Evolutionary conservation across 441 rosid genomes (phyloP).

Genomic region (Codiaeum variegatum): DNA sequence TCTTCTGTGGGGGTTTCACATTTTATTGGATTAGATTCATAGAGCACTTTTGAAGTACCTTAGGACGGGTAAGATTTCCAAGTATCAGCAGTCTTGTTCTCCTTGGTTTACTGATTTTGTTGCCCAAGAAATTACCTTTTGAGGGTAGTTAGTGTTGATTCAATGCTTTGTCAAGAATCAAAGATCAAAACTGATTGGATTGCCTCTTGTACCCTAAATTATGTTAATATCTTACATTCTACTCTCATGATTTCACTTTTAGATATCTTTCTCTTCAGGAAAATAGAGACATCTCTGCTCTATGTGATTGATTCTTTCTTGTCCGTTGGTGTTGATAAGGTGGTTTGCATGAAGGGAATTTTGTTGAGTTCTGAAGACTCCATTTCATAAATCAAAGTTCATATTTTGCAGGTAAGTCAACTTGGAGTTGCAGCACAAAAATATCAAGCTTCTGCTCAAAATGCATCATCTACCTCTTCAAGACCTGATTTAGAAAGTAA

Average conservation of each 20-base stretch:
- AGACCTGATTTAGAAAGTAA: constrained; percentile 83
- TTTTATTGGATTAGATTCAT: neutral
- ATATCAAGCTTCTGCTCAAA: constrained; percentile 86
- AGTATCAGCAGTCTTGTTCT: neutral
- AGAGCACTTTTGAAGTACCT: neutral
- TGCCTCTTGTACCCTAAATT: neutral
- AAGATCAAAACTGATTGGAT: neutral
- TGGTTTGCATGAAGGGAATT: constrained; percentile 2
- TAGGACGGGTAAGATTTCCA: neutral
- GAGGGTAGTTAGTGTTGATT: neutral
- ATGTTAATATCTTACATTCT: neutral
- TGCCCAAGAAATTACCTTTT: neutral
- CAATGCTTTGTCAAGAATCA: neutral
- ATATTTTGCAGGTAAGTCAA: constrained; percentile 70
- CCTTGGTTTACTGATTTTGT: no score
- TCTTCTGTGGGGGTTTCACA: neutral
- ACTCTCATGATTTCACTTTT: neutral
- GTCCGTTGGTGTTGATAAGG: neutral
- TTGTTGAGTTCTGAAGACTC: neutral
- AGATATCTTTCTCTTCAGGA: no score
- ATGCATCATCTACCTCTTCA: constrained; percentile 72
- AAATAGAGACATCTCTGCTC: no score
- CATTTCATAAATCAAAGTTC: neutral
- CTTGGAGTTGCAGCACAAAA: constrained; percentile 92
- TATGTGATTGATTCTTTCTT: neutral